phyloP scores from a whole-genome alignment of 257 asterid genomes.

The Paraleonurus japonicus region DNA sequence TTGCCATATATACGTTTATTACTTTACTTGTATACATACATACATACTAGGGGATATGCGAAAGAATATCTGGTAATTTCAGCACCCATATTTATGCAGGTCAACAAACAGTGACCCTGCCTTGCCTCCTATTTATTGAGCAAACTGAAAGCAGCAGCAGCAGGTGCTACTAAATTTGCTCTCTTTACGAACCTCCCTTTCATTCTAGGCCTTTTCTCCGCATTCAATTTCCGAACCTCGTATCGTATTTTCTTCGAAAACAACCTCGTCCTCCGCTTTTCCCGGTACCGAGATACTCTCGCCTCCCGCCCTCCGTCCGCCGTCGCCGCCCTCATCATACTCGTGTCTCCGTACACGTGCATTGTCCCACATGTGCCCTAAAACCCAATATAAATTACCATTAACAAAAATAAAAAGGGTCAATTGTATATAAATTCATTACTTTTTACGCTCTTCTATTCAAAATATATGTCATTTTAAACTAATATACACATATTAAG shows the following conservation, averaged over 20 bases:
- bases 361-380: conserved; percentile 55
- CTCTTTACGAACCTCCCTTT: conserved; percentile 96
- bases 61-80: too few species aligned
- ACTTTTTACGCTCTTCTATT: too few species aligned
- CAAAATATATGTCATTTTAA: too few species aligned
- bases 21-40: too few species aligned
- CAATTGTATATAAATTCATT: background rate
- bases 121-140: conserved; percentile 30
- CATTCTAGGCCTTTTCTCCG: conserved; percentile 95
- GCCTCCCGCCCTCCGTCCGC: conserved; percentile 83
- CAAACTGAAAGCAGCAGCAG: conserved; percentile 40
- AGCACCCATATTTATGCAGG: background rate
- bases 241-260: conserved; percentile 90
- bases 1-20: too few species aligned
- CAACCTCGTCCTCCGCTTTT: conserved; percentile 79
- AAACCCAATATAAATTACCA: background rate
- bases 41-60: background rate
- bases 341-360: conserved; percentile 47
- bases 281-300: conserved; percentile 79
- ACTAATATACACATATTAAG: too few species aligned
- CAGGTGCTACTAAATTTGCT: conserved; percentile 43
- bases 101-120: conserved; percentile 15
- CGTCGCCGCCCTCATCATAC: conserved; percentile 26
- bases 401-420: background rate
- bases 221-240: conserved; percentile 90